These are phyloP conservation scores for Phialophora macrospora DNA, from an alignment of 2,329 filamentous ascomycete genomes.

Conservation along the genomic window DNA sequence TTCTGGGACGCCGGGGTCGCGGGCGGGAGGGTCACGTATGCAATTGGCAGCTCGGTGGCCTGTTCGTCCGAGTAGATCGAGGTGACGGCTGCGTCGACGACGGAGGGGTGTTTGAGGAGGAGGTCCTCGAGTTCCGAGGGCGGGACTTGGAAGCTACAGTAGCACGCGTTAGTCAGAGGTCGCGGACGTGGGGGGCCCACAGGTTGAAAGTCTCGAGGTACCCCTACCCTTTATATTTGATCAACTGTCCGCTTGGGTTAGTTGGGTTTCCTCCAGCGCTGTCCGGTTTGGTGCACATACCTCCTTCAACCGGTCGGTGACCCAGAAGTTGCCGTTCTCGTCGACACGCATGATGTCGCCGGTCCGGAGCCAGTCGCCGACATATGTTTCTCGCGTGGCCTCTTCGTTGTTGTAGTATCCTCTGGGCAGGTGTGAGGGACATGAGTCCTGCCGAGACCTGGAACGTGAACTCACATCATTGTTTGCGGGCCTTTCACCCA, in stretches of 20 bases:
- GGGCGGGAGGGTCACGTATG: constrained; percentile 64
- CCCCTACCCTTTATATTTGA: constrained; percentile 53
- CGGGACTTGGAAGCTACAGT: constrained; percentile 48
- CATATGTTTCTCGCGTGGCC: constrained; percentile 72
- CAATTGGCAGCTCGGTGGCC: constrained; percentile 49
- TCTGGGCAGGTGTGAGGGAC: constrained; percentile 50
- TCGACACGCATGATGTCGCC: constrained; percentile 69
- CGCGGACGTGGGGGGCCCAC: neutral
- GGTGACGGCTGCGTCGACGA: constrained; percentile 56
- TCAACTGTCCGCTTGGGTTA: constrained; percentile 41
- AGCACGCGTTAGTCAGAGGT: neutral
- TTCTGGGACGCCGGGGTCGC: constrained; percentile 57
- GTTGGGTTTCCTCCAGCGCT: neutral
- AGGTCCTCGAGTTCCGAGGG: constrained; percentile 56
- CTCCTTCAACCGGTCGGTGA: constrained; percentile 79
- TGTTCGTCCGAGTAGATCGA: constrained; percentile 44
- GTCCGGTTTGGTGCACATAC: constrained; percentile 4
- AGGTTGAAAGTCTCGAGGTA: neutral
- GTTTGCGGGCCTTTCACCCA: constrained; percentile 80
- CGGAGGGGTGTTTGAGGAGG: constrained; percentile 51
- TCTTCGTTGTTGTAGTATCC: constrained; percentile 77
- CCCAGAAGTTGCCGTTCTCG: constrained; percentile 73
- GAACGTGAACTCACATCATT: constrained; percentile 44
- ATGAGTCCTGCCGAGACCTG: neutral
- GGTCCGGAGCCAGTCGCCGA: constrained; percentile 62